A percentile compares a stretch with the other conserved stretches of the same genome.
Conservation (phyloP, 768 basidiomycete genomes). For the Cyathus striatus region DNA sequence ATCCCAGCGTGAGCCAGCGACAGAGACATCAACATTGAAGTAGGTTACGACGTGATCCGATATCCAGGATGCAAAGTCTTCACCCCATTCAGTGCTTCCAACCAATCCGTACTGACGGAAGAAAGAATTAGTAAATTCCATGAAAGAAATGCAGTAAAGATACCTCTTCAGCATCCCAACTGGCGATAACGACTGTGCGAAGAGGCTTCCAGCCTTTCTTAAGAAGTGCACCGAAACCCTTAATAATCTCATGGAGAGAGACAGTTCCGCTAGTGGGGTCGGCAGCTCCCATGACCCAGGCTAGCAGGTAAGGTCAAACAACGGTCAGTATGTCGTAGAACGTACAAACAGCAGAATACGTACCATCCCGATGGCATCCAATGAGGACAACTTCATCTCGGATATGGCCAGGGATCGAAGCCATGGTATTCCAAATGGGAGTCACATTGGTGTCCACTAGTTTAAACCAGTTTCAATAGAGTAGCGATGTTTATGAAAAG, state of each 20-base stretch:
- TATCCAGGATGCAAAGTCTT: conserved; percentile 86
- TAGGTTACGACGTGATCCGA: conserved; percentile 79
- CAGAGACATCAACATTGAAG: conserved; percentile 75
- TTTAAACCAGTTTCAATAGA: not conserved
- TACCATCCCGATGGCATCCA: conserved; percentile 88
- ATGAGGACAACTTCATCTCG: conserved; percentile 82
- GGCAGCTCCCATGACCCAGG: conserved; percentile 77
- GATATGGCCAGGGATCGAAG: conserved; percentile 77
- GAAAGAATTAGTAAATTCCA: conserved; percentile 4
- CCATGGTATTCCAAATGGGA: conserved; percentile 90
- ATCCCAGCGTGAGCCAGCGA: conserved; percentile 55
- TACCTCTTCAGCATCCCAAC: conserved; percentile 75
- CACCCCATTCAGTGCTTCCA: conserved; percentile 91
- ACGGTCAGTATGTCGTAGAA: not conserved
- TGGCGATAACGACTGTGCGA: conserved; percentile 67
- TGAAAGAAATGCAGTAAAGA: conserved; percentile 16
- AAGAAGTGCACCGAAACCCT: conserved; percentile 65
- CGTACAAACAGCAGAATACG: too few relatives aligned
- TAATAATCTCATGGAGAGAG: conserved; percentile 70
- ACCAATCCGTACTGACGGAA: conserved; percentile 62
- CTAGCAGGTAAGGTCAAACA: conserved; percentile 17
- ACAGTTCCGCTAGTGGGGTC: conserved; percentile 82
- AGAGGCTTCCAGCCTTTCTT: conserved; percentile 80
- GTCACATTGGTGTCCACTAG: conserved; percentile 73
- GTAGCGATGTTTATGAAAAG: too few relatives aligned